Evolutionary conservation across 345 rosid genomes (phyloP).

Genomic region (Geranium brycei): DNA sequence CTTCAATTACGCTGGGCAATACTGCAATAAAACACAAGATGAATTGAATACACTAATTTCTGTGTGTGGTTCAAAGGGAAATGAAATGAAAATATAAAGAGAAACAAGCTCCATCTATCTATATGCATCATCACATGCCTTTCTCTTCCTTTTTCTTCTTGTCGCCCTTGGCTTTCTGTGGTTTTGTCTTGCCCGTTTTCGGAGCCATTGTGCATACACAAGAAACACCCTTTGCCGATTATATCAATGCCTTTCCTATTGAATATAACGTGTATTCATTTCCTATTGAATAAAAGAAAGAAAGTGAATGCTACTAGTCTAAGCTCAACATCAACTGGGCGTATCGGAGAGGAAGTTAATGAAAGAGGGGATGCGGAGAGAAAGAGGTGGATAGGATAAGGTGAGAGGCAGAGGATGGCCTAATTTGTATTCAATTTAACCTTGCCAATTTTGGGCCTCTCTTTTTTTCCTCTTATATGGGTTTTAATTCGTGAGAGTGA

Average conservation of each 20-base stretch:
- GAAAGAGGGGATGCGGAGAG: neutral
- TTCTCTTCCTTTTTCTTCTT: slow-evolving; percentile 88
- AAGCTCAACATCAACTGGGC: no score
- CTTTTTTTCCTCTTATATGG: neutral
- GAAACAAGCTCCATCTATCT: no score
- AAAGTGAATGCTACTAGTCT: neutral
- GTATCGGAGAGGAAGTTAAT: no score
- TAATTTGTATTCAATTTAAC: slow-evolving; percentile 22
- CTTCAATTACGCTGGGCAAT: slow-evolving; percentile 61
- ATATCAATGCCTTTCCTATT: no score
- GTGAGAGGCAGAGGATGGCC: slow-evolving; percentile 20
- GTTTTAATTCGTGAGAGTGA: no score
- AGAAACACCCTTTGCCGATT: no score
- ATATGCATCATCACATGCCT: slow-evolving; percentile 26
- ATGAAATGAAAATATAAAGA: neutral
- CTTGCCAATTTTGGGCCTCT: slow-evolving; percentile 45
- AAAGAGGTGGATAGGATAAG: slow-evolving; percentile 55
- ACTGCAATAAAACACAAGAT: slow-evolving; percentile 22
- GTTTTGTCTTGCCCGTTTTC: slow-evolving; percentile 65
- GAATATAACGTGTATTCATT: no score
- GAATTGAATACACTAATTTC: no score
- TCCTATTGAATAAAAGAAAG: slow-evolving; percentile 6
- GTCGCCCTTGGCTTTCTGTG: slow-evolving; percentile 62
- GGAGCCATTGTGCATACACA: slow-evolving; percentile 53
- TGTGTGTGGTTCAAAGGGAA: no score